Evolutionary conservation across 1,284 basidiomycete species (phyloP), one percentile per base, ranked within the genome.

Genomic region (Apiotrichum brassicae): DNA sequence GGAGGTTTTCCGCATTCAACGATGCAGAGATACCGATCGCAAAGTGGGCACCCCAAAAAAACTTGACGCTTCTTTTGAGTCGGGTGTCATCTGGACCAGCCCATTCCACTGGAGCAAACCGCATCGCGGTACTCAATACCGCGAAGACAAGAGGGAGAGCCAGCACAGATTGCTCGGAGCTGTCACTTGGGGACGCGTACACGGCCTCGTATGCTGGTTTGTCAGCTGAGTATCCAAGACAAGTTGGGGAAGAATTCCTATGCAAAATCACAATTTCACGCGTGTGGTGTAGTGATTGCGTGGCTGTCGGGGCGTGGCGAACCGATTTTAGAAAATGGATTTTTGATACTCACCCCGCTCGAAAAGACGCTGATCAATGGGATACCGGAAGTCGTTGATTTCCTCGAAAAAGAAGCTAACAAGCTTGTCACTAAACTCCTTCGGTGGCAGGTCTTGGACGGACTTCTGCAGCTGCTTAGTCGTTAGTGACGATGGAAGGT

Each of bases 321-420:
- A n/a, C n/a, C n/a, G n/a, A n/a, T n/a, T n/a, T n/a, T n/a, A n/a
- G n/a, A n/a, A n/a, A n/a, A n/a, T n/a, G n/a, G n/a, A n/a, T n/a
- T n/a, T n/a, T n/a, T n/a, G n/a, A n/a, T n/a, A 47, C 62, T 36
- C 30, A 64, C 63, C 49, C 36, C 57, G 42, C 36, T 88, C 80
- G 70, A 95, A 95, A 48, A 87, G 83, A 46, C 79, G 78, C 56
- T 93, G 87, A 34, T 87, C 88, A 23, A 95, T 80, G 33, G 91
- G 91, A 69, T 94, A 91, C 25, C 90, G 82, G 16, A 91, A 89
- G 81, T 86, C 89, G 67, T 95, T 94, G 73, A 91, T 89, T 61
- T 65, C 57, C 19, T 51, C 43, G 46, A 75, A 75, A 57, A 70
- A 75, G 60, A 66, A 71, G 33, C 62, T 61, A 28, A 71, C 61